Conservation (phyloP, 768 basidiomycete species). For the Suillus lakei region DNA sequence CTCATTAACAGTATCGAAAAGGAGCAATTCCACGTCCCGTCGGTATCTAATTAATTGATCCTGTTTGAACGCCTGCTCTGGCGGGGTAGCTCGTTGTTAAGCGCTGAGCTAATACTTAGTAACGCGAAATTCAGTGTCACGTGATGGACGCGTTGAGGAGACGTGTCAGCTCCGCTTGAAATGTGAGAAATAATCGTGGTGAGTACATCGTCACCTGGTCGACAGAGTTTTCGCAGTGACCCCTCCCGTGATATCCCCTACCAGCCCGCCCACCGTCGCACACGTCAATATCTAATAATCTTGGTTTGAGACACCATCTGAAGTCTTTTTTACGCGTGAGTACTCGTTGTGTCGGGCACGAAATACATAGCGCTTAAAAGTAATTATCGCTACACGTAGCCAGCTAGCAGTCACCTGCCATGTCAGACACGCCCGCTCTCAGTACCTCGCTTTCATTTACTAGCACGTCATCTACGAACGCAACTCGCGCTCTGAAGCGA, state of each 20-base stretch:
- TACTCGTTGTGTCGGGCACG: not conserved
- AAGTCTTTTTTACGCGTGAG: conserved; percentile 16
- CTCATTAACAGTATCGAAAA: not conserved
- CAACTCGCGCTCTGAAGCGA: conserved; percentile 48
- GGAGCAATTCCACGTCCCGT: not conserved
- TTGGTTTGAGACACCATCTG: not conserved
- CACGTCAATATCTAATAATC: conserved; percentile 7
- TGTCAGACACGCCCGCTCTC: conserved; percentile 23
- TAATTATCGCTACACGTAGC: conserved; percentile 2
- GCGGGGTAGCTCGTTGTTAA: too few relatives aligned
- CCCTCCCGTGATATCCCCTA: conserved; percentile 32
- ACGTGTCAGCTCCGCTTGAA: conserved; percentile 53
- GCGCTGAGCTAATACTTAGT: not conserved
- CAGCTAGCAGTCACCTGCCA: conserved; percentile 16
- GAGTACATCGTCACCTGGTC: conserved; percentile 2
- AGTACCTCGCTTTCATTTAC: conserved; percentile 30
- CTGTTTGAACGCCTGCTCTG: not conserved
- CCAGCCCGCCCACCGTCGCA: conserved; percentile 2
- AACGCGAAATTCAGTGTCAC: conserved; percentile 30
- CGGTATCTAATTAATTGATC: not conserved
- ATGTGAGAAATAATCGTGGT: conserved; percentile 32
- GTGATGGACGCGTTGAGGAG: conserved; percentile 43
- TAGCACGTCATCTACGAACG: conserved; percentile 30
- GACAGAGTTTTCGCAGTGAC: conserved; percentile 23
- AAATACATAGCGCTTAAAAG: not conserved